Conservation (phyloP, 2,329 filamentous ascomycete species). For the Aspergillus brunneoviolaceus region DNA sequence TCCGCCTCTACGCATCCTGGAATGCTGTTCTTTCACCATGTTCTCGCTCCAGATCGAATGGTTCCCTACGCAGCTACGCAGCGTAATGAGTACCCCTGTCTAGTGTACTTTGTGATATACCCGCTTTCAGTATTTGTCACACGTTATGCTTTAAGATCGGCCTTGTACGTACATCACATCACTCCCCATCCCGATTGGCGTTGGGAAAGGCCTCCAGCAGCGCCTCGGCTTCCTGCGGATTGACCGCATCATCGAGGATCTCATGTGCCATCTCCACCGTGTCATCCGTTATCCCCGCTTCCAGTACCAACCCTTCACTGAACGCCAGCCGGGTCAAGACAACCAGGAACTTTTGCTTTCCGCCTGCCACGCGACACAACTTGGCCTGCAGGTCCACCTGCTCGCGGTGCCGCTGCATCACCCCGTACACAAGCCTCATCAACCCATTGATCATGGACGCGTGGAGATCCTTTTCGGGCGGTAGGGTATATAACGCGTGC, state of each 20-base stretch:
- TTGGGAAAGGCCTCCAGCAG: conserved; percentile 50
- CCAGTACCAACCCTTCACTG: conserved; percentile 73
- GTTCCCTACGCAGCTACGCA: no score
- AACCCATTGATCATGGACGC: conserved; percentile 58
- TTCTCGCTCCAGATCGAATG: no score
- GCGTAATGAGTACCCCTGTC: no score
- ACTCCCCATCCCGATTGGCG: conserved; percentile 29
- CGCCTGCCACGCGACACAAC: conserved; percentile 67
- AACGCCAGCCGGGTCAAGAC: conserved; percentile 82
- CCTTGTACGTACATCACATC: conserved; percentile 10
- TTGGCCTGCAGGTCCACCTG: conserved; percentile 69
- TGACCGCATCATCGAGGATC: conserved; percentile 76
- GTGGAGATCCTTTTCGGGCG: conserved; percentile 48
- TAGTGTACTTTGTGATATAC: neutral
- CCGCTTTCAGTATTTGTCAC: neutral
- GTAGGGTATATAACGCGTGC: conserved; percentile 56
- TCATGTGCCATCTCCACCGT: conserved; percentile 79
- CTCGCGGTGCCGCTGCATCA: conserved; percentile 61
- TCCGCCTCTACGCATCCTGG: no score
- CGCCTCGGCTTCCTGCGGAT: conserved; percentile 72
- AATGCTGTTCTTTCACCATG: no score
- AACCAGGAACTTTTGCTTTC: conserved; percentile 78
- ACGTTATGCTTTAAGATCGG: neutral
- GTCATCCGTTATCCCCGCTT: conserved; percentile 72
- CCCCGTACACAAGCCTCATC: conserved; percentile 60